Conservation (phyloP, 768 basidiomycete species). For the Symmetrospora coprosmae region DNA sequence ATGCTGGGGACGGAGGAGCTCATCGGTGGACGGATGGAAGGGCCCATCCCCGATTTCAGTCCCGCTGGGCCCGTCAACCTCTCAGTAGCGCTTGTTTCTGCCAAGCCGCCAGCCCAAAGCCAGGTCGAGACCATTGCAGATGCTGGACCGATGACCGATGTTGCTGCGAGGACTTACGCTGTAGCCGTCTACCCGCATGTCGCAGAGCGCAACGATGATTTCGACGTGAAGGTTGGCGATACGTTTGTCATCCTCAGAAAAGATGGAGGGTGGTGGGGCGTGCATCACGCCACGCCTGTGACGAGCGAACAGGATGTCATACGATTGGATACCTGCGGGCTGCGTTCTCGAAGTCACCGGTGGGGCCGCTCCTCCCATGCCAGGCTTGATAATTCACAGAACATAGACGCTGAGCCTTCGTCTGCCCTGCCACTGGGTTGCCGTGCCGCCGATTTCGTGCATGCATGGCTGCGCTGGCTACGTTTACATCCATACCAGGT, state of each 20-base stretch:
- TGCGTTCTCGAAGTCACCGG: constrained; percentile 81
- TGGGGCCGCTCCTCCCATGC: no score
- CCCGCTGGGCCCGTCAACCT: constrained; percentile 35
- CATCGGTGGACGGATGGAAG: constrained; percentile 26
- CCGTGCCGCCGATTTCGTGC: constrained; percentile 84
- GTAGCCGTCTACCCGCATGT: constrained; percentile 98
- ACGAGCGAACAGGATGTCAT: constrained; percentile 42
- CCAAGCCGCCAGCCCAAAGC: constrained; percentile 13
- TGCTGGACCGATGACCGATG: constrained; percentile 26
- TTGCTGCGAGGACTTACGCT: constrained; percentile 46
- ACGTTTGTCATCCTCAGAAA: constrained; percentile 33
- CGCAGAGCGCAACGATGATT: constrained; percentile 30
- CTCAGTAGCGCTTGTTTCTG: constrained; percentile 28
- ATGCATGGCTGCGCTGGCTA: no score
- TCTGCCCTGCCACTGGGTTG: constrained; percentile 84
- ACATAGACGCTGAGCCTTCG: constrained; percentile 51
- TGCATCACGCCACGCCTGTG: constrained; percentile 78
- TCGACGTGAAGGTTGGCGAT: constrained; percentile 44
- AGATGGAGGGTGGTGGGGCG: constrained; percentile 98
- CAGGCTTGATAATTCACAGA: no score
- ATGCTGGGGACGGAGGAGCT: constrained; percentile 23
- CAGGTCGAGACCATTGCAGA: constrained; percentile 20
- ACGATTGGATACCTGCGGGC: constrained; percentile 85
- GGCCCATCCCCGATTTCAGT: constrained; percentile 16
- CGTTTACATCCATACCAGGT: no score